Evolutionary conservation across 2,329 filamentous ascomycete genomes (phyloP).

Genomic region (Exophiala oligosperma): DNA sequence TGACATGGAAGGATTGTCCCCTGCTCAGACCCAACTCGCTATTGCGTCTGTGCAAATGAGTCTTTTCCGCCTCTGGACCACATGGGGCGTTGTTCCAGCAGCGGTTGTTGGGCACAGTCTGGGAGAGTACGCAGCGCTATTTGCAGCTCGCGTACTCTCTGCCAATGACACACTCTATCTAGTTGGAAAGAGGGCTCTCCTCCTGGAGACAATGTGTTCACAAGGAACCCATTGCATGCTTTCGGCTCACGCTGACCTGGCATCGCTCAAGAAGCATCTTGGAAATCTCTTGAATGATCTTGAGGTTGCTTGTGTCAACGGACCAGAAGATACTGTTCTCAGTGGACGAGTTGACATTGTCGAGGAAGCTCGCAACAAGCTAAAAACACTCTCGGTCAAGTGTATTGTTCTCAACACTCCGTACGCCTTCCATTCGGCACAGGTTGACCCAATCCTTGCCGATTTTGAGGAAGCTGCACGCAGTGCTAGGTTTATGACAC

Average conservation of each 20-base stretch:
- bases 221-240: constrained; percentile 68
- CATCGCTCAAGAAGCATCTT: constrained; percentile 41
- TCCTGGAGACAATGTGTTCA: constrained; percentile 67
- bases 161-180: constrained; percentile 31
- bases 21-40: constrained; percentile 8
- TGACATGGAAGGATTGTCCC: background rate
- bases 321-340: constrained; percentile 73
- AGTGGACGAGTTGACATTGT: constrained; percentile 62
- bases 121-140: constrained; percentile 35
- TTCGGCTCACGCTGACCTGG: constrained; percentile 50
- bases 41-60: constrained; percentile 5
- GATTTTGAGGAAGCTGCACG: constrained; percentile 58
- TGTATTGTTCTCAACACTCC: constrained; percentile 64
- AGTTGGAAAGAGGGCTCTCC: constrained; percentile 55
- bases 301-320: constrained; percentile 73
- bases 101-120: constrained; percentile 34
- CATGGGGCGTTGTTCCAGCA: constrained; percentile 26
- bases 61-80: constrained; percentile 18
- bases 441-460: constrained; percentile 64
- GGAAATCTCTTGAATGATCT: constrained; percentile 30
- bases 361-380: constrained; percentile 50
- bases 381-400: constrained; percentile 58
- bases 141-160: constrained; percentile 30
- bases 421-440: constrained; percentile 67
- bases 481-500: constrained; percentile 57